Base-by-base conservation (phyloP, 768 basidiomycete species). In the Psilocybe cubensis region DNA sequence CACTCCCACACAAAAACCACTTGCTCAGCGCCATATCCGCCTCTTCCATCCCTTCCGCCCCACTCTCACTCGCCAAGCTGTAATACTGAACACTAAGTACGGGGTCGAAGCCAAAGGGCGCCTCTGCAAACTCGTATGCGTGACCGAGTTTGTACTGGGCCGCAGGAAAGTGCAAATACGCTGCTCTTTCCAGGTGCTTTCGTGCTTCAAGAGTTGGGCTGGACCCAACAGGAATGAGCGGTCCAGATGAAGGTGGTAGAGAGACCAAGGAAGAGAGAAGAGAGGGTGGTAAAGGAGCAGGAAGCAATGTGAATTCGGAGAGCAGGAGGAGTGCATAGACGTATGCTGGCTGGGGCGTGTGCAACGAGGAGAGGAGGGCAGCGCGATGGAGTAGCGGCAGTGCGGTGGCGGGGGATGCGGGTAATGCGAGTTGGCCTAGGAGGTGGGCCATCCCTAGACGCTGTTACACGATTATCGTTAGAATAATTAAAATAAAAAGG, bases 1-100 rank as follows among this genome's bases (percentile, higher is more conserved):
- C 86, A 3, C 70, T 72, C 1, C 96, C 96, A 68, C 94, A 96
- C 47, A 98, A 75, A 78, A 97, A 98, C 96, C 96, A 98, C 73
- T 97, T 98, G 71, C 86, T 88, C 52, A 98, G 81, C 2, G 94
- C 96, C 94, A 98, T 96, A 68, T 98, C 94, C 0, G 96, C 96
- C 70, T 98, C 95, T 21, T 83, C 79, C 71, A n/a, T n/a, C n/a
- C n/a, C n/a, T n/a, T n/a, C 97, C 93, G 29, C 92, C 92, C 57
- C 89, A 85, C 72, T n/a, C n/a, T 96, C 89, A 55, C 86, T 88
- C 0, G 92, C 93, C 11, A 91, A 76, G 7, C 78, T 80, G 72
- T 98, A 98, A 68, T 93, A 98, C 68, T 96, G 92, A 20, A 98
- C 94, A 52, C 87, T 89, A 33, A 96, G 76, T 17, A 96, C 78